Evolutionary conservation across 495 filamentous ascomycete genomes (phyloP), one percentile per base, ranked within the genome.

Genomic region (Xylaria grammica): DNA sequence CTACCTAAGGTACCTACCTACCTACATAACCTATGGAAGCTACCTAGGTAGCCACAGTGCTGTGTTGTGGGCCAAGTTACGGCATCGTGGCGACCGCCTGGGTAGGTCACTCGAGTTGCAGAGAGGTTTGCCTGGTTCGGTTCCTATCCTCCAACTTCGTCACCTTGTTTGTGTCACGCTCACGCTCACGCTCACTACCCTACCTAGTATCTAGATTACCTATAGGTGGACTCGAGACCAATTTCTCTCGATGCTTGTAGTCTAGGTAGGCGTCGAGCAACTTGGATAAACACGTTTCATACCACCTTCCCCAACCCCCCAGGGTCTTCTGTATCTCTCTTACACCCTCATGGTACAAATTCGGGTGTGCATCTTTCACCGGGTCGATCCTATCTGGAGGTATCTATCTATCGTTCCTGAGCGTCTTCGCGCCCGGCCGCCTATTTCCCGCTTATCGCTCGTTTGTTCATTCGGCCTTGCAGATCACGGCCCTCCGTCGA

Each of bases 41-140:
- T 6, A 5, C 34, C 34, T 11, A 42, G 40, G 36, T 17, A 57
- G 36, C 32, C 52, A 54, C 52, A 54, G 24, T 30, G 51, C 51
- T 54, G 53, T 52, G 53, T 34, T 22, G 34, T 13, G 26, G 52
- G 9, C 20, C 19, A n/a, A 38, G 32, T 17, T 55, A 30, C 52
- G 34, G 40, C 52, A 22, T 55, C 52, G 38, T 42, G 52, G 52
- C 52, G 52, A 42, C 22, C n/a, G n/a, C n/a, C n/a, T n/a, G n/a
- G n/a, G n/a, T 40, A 20, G 52, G 34, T 54, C 48, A 22, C 26
- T 30, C 13, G 26, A 17, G 15, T 17, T 42, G 40, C 3, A 9
- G 15, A 15, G 40, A 42, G 17, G 17, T 42, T 42, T 15, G 40
- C n/a, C n/a, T n/a, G 5, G 40, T 52, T 4, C 17, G 10, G 22